A percentile compares a stretch with the other conserved stretches of the same genome.
Conservation (phyloP, 2,329 filamentous ascomycete species). For the Fusarium euwallaceae region DNA sequence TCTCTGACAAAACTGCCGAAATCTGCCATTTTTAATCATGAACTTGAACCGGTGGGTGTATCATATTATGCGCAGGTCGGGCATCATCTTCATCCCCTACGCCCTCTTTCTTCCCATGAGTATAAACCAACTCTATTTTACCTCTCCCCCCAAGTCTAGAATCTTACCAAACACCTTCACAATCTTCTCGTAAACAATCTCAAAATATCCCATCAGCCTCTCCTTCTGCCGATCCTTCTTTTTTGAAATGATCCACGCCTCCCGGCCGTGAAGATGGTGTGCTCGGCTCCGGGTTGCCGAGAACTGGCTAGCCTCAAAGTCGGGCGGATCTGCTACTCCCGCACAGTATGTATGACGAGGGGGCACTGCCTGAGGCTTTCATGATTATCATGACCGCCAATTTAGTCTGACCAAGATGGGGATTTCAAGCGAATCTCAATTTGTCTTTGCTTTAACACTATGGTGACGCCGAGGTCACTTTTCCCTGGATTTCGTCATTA, state of each 20-base stretch:
- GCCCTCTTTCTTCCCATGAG: background rate
- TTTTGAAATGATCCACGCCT: conserved; percentile 1
- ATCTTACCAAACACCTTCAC: background rate
- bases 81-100: background rate
- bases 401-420: background rate
- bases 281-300: conserved; percentile 31
- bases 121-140: conserved; percentile 1
- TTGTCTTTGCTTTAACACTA: background rate
- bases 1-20: background rate
- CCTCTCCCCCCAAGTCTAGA: background rate
- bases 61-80: background rate
- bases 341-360: conserved; percentile 2
- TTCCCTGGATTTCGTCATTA: background rate
- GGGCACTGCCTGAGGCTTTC: background rate
- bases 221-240: background rate
- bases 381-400: background rate
- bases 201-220: conserved; percentile 13
- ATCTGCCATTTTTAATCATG: background rate
- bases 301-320: background rate
- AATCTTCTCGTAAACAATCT: conserved; percentile 14
- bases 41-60: background rate
- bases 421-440: background rate
- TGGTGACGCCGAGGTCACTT: background rate
- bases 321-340: background rate
- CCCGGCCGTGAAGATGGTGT: conserved; percentile 23